Conservation (phyloP, 2,329 filamentous ascomycete genomes). For the Aspergillus sp. region DNA sequence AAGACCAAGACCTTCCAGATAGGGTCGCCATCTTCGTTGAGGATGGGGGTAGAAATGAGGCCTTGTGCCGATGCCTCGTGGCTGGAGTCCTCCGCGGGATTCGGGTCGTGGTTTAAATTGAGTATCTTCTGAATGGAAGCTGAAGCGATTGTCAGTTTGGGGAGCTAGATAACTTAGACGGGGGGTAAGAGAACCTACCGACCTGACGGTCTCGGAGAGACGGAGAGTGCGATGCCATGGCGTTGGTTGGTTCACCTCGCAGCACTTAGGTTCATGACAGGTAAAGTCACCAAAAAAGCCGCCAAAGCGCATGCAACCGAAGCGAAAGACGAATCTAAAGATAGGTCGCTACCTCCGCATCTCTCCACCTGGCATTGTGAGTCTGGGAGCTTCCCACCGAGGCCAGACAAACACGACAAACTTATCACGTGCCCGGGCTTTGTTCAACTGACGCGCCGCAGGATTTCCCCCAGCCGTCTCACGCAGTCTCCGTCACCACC, state of each 20-base stretch:
- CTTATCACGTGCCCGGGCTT: constrained; percentile 25
- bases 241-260: constrained; percentile 29
- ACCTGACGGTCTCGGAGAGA: constrained; percentile 74
- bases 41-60: constrained; percentile 72
- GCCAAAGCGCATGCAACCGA: constrained; percentile 5
- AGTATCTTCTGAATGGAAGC: constrained; percentile 94
- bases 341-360: constrained; percentile 7
- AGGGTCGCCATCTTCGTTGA: constrained; percentile 85
- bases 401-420: constrained; percentile 32
- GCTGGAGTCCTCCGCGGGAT: constrained; percentile 58
- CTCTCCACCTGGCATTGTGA: constrained; percentile 37
- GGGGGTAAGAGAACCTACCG: constrained; percentile 53
- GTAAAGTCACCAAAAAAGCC: constrained; percentile 7
- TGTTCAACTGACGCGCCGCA: constrained; percentile 24
- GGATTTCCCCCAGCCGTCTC: constrained; percentile 21
- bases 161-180: neutral
- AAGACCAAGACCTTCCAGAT: constrained; percentile 99
- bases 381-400: constrained; percentile 25
- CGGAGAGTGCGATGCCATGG: constrained; percentile 60
- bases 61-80: constrained; percentile 68
- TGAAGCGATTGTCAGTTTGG: constrained; percentile 44
- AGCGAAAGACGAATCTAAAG: constrained; percentile 2
- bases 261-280: constrained; percentile 29
- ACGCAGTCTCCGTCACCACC: constrained; percentile 23
- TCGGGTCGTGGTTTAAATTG: constrained; percentile 80